Evolutionary conservation across 768 basidiomycete genomes (phyloP), one percentile per base, ranked within the genome.

Genomic region (Lactarius akahatsu): DNA sequence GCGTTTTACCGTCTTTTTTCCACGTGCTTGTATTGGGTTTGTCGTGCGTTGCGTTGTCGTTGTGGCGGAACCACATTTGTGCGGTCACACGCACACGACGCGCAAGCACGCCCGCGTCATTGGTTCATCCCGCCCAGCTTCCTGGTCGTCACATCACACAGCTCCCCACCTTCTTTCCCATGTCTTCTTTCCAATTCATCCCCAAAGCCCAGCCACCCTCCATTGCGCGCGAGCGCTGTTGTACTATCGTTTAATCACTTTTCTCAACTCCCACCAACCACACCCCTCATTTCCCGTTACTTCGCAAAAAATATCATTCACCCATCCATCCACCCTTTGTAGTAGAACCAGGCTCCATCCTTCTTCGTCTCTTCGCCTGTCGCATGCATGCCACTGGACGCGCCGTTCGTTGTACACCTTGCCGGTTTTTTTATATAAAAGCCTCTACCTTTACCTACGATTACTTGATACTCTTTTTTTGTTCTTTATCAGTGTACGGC

Each of bases 401-500:
- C 50, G 64, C 50, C 64, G 59, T 55, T 65, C 64, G 52, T 65
- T 65, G 64, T 65, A 65, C 64, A 45, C 50, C 64, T 30, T 30
- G 2, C 9, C 32, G 16, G 8, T 26, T 36, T 40, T n/a, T 36
- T 11, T 13, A 36, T 36, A 9, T 36, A 36, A 36, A 36, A 36
- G 2, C 20, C 20, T 26, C 32, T 58, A 36, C n/a, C 8, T 57
- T 57, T 38, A 57, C 57, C n/a, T 34, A 23, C 34, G 34, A 36
- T 7, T 57, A 32, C 34, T 32, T 20, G 8, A 34, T 57, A 8
- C 30, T 57, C 20, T 34, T 57, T 57, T 57, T 57, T 57, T n/a
- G 16, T 57, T 34, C n/a, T 57, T 57, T 34, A 32, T 57, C 56
- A 15, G 62, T 59, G 69, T 59, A 52, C 50, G 50, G 50, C 20